phyloP scores from a whole-genome alignment of 345 rosid genomes.

The Aethionema arabicum region DNA sequence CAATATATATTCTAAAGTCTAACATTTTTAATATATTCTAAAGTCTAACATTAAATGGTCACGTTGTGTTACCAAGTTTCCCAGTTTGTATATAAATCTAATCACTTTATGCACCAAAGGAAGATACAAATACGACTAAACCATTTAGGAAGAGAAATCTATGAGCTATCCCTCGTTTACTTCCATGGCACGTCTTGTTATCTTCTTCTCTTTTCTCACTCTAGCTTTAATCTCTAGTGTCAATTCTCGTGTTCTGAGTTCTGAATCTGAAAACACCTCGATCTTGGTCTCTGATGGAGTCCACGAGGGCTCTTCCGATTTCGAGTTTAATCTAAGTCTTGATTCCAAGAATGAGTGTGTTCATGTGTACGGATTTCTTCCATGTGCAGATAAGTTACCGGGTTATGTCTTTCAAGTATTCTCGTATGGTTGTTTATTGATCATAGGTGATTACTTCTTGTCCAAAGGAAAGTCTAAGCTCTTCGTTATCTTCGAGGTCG shows the following conservation, averaged over 20 bases:
- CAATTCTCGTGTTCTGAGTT: slow-evolving; percentile 27
- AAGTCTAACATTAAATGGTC: too few species aligned
- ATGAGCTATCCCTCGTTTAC: not conserved
- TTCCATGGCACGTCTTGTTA: slow-evolving; percentile 33
- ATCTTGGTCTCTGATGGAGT: slow-evolving; percentile 20
- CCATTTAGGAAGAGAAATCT: not conserved
- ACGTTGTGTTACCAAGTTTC: not conserved
- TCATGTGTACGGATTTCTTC: slow-evolving; percentile 11
- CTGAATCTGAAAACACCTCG: slow-evolving; percentile 10
- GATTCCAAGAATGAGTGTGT: slow-evolving; percentile 5
- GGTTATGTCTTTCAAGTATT: slow-evolving; percentile 11
- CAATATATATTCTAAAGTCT: too few species aligned
- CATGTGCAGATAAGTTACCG: slow-evolving; percentile 4
- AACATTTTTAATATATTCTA: too few species aligned
- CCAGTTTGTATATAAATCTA: not conserved
- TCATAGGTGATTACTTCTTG: slow-evolving; percentile 3
- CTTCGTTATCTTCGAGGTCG: not conserved
- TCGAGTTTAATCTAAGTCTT: not conserved
- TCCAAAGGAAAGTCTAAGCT: not conserved
- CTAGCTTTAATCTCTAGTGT: slow-evolving; percentile 19
- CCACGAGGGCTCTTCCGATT: slow-evolving; percentile 8
- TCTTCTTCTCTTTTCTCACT: slow-evolving; percentile 27
- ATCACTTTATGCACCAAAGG: not conserved
- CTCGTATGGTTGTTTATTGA: slow-evolving; percentile 1
- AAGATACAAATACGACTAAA: not conserved